These are phyloP conservation scores for Mayamaea pseudoterrestris DNA, from an alignment of 108 stramenopile species.

Conservation along the genomic window DNA sequence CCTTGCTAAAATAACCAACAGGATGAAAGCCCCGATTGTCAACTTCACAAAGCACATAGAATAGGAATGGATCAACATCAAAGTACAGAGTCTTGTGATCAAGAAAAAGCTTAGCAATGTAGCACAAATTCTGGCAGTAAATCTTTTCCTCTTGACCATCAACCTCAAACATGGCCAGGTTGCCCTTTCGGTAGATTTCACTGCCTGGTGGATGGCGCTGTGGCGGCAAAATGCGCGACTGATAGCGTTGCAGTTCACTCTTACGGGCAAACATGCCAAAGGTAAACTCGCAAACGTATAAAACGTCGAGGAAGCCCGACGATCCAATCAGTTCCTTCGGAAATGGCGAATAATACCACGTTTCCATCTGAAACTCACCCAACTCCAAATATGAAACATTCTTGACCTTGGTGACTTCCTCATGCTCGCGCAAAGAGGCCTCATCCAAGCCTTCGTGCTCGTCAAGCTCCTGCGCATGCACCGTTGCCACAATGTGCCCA, in stretches of 20 bases:
- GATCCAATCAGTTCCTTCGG: slow-evolving; percentile 89
- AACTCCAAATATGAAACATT: slow-evolving; percentile 90
- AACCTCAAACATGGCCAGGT: slow-evolving; percentile 85
- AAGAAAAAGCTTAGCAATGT: slow-evolving; percentile 96
- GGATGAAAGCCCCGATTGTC: slow-evolving; percentile 86
- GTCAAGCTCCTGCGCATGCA: slow-evolving; percentile 83
- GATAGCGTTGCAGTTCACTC: slow-evolving; percentile 80
- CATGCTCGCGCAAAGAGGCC: slow-evolving; percentile 89
- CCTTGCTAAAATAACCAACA: slow-evolving; percentile 98
- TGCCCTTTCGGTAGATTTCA: slow-evolving; percentile 59
- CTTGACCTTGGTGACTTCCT: slow-evolving; percentile 98
- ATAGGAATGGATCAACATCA: slow-evolving; percentile 97
- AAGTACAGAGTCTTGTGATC: slow-evolving; percentile 99
- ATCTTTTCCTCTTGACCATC: slow-evolving; percentile 92
- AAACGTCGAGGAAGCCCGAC: slow-evolving; percentile 68
- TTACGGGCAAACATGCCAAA: slow-evolving; percentile 87
- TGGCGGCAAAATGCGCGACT: slow-evolving; percentile 40
- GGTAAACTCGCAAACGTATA: slow-evolving; percentile 96
- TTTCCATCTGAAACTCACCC: slow-evolving; percentile 86
- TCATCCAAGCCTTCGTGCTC: slow-evolving; percentile 98
- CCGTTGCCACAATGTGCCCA: slow-evolving; percentile 58
- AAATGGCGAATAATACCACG: slow-evolving; percentile 97
- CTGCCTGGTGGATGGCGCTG: slow-evolving; percentile 81
- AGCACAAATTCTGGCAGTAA: slow-evolving; percentile 96
- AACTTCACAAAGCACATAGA: slow-evolving; percentile 95